Evolutionary conservation across 2,329 filamentous ascomycete species (phyloP), one percentile per base, ranked within the genome.

Genomic region (Fusarium odoratissimum): DNA sequence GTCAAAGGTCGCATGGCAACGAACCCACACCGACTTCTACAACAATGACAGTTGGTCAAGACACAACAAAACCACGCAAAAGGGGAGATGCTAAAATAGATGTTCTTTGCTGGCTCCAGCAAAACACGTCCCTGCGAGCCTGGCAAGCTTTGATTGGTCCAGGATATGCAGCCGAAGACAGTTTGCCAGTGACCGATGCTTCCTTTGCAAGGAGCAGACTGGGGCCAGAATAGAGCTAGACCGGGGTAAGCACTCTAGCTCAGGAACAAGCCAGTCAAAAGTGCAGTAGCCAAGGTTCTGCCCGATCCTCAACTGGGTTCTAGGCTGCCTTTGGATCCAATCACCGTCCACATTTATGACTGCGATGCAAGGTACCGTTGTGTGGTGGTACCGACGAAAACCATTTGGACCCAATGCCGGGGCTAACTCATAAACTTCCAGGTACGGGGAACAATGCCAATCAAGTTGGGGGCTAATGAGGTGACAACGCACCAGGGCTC

Each of bases 201-300:
- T 65, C 60, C 48, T 69, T 71, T 65, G 73, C 76, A 64, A 62
- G 74, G 60, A 56, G 38, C 49, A 45, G 67, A 62, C 66, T 62
- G 67, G 76, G 70, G 40, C 60, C 63, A 69, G 48, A 66, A 64
- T 37, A 61, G 58, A 60, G 42, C 64, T 64, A 57, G 64, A 60
- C 74, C 57, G 55, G 74, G 72, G 60, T 72, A 35, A 59, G 44
- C 60, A 56, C 63, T 67, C 56, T 75, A 63, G 74, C 60, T 61
- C 71, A 78, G 76, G 76, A 64, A 78, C 76, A 72, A 60, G 41
- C 76, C 76, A 77, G 66, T 77, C 46, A 76, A 70, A 74, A 64
- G 33, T 69, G 69, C 75, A 78, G 76, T 41, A 56, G 60, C 40
- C 56, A 58, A 59, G 61, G 62, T 28, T 64, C 52, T 67, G 54